Evolutionary conservation across 2,329 filamentous ascomycete species (phyloP).

Genomic region (Colletotrichum gloeosporioides): DNA sequence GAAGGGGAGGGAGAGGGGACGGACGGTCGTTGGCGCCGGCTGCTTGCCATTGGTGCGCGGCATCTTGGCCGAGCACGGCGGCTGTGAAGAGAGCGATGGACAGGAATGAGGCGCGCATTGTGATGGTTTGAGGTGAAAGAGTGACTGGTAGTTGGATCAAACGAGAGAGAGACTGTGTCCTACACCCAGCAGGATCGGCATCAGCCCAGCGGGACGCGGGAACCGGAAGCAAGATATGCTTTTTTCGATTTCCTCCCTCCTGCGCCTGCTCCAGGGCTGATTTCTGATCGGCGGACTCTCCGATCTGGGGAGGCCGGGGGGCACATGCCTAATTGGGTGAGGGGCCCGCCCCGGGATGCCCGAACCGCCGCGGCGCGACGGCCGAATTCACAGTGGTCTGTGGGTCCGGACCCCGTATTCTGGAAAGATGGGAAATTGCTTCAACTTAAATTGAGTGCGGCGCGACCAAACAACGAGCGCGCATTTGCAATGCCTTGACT

Average conservation of each 20-base stretch:
- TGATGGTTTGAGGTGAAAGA: background rate
- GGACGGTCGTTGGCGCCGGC: background rate
- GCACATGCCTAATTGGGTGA: background rate
- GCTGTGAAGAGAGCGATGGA: background rate
- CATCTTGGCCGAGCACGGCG: background rate
- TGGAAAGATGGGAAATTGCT: conserved; percentile 10
- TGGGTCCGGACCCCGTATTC: conserved; percentile 7
- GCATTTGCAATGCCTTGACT: conserved; percentile 3
- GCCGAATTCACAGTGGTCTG: background rate
- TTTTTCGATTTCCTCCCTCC: fast-evolving
- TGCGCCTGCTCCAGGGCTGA: background rate
- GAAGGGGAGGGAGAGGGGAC: background rate
- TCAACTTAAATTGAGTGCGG: background rate
- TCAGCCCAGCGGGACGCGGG: background rate
- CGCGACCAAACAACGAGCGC: background rate
- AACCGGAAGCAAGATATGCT: conserved; percentile 4
- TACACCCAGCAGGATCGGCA: background rate
- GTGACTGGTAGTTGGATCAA: background rate
- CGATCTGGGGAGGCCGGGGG: background rate
- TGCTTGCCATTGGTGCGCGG: background rate
- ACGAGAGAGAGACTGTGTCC: background rate
- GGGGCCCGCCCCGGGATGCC: background rate
- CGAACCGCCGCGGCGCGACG: background rate
- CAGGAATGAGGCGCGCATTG: background rate
- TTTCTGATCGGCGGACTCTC: background rate